phyloP scores from a whole-genome alignment of 2,329 filamentous ascomycete species.

The Scorias spongiosa region DNA sequence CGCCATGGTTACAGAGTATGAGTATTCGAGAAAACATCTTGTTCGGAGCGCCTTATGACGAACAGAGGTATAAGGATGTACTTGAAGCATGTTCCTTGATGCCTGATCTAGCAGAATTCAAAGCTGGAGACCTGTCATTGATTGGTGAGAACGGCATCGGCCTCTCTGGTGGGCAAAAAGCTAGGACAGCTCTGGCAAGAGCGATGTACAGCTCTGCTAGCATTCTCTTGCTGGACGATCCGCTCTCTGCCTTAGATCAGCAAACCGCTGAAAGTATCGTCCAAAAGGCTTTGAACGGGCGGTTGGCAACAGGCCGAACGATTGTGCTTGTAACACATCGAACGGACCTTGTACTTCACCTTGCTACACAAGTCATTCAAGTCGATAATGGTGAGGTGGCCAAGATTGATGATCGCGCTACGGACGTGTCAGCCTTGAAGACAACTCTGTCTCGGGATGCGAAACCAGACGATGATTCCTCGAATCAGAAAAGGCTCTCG shows the following conservation, averaged over 20 bases:
- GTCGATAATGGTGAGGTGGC: constrained; percentile 44
- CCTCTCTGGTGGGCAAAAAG: constrained; percentile 33
- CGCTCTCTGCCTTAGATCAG: constrained; percentile 36
- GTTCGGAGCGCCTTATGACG: constrained; percentile 52
- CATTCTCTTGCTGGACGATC: constrained; percentile 33
- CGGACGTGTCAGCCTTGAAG: constrained; percentile 5
- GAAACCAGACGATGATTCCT: constrained; percentile 12
- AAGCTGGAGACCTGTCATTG: constrained; percentile 44
- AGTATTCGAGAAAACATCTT: constrained; percentile 54
- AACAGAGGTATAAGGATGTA: constrained; percentile 53
- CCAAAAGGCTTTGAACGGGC: constrained; percentile 39
- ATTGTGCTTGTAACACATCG: constrained; percentile 50
- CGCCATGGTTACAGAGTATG: constrained; percentile 55
- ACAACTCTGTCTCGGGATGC: constrained; percentile 5
- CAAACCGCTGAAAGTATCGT: constrained; percentile 50
- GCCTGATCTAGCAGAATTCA: constrained; percentile 46
- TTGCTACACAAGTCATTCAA: constrained; percentile 60
- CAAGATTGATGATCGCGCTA: constrained; percentile 11
- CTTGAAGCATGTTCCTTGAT: constrained; percentile 47
- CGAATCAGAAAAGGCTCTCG: constrained; percentile 25
- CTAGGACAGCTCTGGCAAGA: constrained; percentile 32
- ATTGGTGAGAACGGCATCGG: constrained; percentile 32
- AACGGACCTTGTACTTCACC: constrained; percentile 53
- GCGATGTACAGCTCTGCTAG: constrained; percentile 31
- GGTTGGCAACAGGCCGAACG: constrained; percentile 37